phyloP scores from a whole-genome alignment of 2,329 filamentous ascomycete species.

The Neonectria neomacrospora region DNA sequence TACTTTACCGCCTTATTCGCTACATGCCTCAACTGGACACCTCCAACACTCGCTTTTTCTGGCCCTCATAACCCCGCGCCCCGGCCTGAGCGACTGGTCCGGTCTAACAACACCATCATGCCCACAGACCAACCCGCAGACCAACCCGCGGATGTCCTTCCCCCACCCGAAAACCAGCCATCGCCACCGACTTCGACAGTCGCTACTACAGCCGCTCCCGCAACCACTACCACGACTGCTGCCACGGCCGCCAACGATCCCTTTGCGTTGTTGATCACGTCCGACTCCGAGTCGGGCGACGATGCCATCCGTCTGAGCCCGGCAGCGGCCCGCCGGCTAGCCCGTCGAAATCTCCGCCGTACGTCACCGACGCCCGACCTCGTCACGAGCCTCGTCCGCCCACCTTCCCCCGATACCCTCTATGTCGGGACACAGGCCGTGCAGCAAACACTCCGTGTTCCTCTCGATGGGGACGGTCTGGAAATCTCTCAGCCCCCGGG shows the following conservation, averaged over 20 bases:
- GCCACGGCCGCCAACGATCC: conserved; percentile 24
- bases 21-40: conserved; percentile 8
- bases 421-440: conserved; percentile 46
- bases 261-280: conserved; percentile 29
- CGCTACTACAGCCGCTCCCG: conserved; percentile 16
- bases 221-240: conserved; percentile 14
- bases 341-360: conserved; percentile 50
- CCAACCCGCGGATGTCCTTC: conserved; percentile 1
- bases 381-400: conserved; percentile 53
- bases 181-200: conserved; percentile 28
- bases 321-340: conserved; percentile 50
- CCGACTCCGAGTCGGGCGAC: conserved; percentile 51
- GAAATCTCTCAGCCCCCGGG: conserved; percentile 30
- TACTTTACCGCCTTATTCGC: background rate
- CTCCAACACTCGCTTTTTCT: background rate
- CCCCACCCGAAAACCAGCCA: conserved; percentile 26
- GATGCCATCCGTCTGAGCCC: conserved; percentile 50
- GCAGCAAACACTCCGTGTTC: conserved; percentile 37
- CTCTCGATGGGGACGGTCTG: conserved; percentile 27
- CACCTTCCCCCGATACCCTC: conserved; percentile 51
- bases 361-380: conserved; percentile 53
- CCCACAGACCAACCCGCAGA: conserved; percentile 15
- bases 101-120: conserved; percentile 10
- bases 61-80: conserved; percentile 4
- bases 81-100: background rate